These are phyloP conservation scores for Hemileccinum rubropunctum DNA, from an alignment of 768 basidiomycete species.

Conservation along the genomic window DNA sequence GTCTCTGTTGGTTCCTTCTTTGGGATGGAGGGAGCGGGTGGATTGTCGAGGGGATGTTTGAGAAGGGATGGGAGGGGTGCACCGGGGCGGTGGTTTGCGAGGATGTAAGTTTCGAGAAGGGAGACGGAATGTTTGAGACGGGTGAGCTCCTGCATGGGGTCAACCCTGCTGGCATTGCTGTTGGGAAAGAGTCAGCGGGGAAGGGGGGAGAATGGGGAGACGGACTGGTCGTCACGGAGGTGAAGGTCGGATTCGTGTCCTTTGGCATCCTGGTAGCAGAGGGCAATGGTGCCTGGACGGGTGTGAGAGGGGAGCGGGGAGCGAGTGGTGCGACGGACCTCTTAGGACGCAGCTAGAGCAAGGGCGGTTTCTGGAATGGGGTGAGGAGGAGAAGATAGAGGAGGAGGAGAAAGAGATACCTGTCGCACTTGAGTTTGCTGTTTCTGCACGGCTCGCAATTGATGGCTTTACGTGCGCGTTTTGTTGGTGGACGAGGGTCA, in stretches of 20 bases:
- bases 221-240: conserved; percentile 52
- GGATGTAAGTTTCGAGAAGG: conserved; percentile 36
- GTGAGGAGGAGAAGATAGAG: not conserved
- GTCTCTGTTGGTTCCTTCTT: conserved; percentile 55
- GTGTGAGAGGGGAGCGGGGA: conserved; percentile 12
- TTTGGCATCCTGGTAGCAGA: conserved; percentile 75
- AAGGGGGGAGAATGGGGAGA: conserved; percentile 18
- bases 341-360: conserved; percentile 85
- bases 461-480: conserved; percentile 83
- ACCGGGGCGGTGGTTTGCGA: conserved; percentile 30
- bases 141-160: conserved; percentile 40
- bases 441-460: conserved; percentile 88
- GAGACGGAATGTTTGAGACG: conserved; percentile 41
- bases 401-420: conserved; percentile 39
- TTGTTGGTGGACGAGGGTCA: conserved; percentile 68
- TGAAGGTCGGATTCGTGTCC: conserved; percentile 57
- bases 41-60: conserved; percentile 25
- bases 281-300: conserved; percentile 66
- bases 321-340: conserved; percentile 42
- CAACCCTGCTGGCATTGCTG: conserved; percentile 34
- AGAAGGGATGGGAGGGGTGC: conserved; percentile 21
- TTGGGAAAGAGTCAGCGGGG: conserved; percentile 35
- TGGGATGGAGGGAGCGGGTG: conserved; percentile 34
- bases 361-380: conserved; percentile 64
- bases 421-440: conserved; percentile 87